Conservation (phyloP, 2,329 filamentous ascomycete genomes). For the Phialophora chinensis region DNA sequence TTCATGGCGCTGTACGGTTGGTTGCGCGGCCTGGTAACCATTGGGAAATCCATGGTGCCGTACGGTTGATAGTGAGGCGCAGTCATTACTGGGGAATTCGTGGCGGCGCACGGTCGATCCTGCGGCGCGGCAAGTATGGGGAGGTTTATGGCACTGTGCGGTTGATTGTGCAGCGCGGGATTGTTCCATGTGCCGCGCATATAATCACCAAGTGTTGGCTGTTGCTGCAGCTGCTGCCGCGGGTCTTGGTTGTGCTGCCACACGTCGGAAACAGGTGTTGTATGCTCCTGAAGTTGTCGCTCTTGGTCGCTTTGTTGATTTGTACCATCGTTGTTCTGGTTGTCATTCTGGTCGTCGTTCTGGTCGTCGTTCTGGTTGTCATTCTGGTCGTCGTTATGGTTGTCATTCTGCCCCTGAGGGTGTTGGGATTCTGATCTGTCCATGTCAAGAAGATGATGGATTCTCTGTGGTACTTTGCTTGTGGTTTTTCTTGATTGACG, state of each 20-base stretch:
- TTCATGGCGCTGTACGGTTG: too few species aligned
- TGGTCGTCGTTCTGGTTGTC: neutral
- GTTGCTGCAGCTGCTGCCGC: neutral
- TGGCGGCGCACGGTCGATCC: too few species aligned
- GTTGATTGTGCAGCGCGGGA: neutral
- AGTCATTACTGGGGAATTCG: too few species aligned
- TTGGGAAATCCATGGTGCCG: too few species aligned
- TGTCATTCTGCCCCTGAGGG: neutral
- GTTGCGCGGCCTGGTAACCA: too few species aligned
- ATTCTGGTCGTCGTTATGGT: neutral
- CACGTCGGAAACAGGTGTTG: neutral
- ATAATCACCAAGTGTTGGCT: neutral
- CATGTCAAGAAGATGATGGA: neutral
- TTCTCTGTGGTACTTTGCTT: neutral
- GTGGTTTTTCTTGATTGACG: neutral
- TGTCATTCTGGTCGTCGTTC: neutral
- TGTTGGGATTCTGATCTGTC: neutral
- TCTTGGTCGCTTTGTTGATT: neutral
- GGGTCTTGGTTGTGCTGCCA: neutral
- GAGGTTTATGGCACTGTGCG: neutral
- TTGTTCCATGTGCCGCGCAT: slow-evolving; percentile 1
- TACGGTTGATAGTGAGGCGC: too few species aligned
- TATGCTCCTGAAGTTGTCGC: neutral
- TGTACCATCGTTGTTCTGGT: neutral
- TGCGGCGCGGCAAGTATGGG: neutral